Evolutionary conservation across 2,329 filamentous ascomycete genomes (phyloP).

Genomic region (Botryotinia calthae): DNA sequence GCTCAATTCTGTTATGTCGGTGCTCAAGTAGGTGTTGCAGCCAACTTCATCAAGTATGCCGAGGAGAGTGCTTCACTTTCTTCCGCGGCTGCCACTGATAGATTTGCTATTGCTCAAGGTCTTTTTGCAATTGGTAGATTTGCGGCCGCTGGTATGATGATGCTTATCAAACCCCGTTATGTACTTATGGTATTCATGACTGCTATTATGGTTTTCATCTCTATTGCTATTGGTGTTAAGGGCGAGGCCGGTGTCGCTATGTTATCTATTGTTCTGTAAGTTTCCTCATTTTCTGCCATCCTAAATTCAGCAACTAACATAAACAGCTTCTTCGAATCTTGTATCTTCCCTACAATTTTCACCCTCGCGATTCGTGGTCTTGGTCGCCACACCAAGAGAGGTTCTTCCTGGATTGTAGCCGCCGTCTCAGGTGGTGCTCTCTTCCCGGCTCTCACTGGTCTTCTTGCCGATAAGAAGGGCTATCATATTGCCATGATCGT

Average conservation of each 20-base stretch:
- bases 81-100: constrained; percentile 57
- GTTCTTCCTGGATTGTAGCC: constrained; percentile 70
- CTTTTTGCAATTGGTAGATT: constrained; percentile 75
- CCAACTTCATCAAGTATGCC: constrained; percentile 21
- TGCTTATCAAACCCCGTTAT: constrained; percentile 62
- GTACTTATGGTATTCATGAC: constrained; percentile 60
- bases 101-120: constrained; percentile 69
- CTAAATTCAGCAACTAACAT: background rate
- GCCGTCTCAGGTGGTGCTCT: constrained; percentile 33
- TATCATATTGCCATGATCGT: constrained; percentile 36
- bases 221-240: constrained; percentile 43
- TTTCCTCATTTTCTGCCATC: background rate
- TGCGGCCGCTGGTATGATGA: constrained; percentile 59
- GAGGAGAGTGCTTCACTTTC: constrained; percentile 37
- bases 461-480: constrained; percentile 20
- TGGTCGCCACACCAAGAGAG: constrained; percentile 74
- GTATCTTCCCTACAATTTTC: constrained; percentile 81
- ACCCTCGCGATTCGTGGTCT: constrained; percentile 76
- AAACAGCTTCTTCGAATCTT: constrained; percentile 64
- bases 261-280: constrained; percentile 59
- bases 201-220: constrained; percentile 57
- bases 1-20: constrained; percentile 80
- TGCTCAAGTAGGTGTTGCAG: constrained; percentile 29
- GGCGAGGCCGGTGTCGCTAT: constrained; percentile 55
- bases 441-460: constrained; percentile 29